Percentiles rank a stretch among this genome's conserved stretches.
Conservation (phyloP, 2,329 filamentous ascomycete genomes). For the Cercospora brassicicola region DNA sequence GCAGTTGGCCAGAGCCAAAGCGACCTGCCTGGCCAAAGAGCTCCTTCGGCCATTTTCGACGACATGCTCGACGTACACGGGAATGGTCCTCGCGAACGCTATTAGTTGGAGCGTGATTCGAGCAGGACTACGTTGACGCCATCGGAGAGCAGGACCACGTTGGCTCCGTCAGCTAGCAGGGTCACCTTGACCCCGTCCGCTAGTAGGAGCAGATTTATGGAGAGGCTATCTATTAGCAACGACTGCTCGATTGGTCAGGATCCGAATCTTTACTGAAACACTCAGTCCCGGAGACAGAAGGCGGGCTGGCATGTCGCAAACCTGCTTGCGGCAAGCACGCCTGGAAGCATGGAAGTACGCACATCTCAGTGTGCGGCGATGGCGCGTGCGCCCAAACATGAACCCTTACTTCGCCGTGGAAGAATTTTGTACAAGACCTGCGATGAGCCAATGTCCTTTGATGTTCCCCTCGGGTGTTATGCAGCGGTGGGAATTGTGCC, state of each 20-base stretch:
- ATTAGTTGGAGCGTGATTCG: slow-evolving; percentile 12
- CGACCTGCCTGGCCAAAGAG: slow-evolving; percentile 65
- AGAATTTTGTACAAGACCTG: not conserved
- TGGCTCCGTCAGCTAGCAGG: slow-evolving; percentile 11
- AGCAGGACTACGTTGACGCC: slow-evolving; percentile 8
- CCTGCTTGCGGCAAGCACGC: not conserved
- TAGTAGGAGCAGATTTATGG: slow-evolving; percentile 14
- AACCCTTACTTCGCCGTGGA: not conserved
- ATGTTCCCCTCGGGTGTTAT: not conserved
- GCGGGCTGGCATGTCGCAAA: not conserved
- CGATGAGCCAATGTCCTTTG: not conserved
- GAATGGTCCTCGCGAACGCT: slow-evolving; percentile 32
- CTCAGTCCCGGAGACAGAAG: not conserved
- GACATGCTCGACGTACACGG: slow-evolving; percentile 79
- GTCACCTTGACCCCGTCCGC: slow-evolving; percentile 7
- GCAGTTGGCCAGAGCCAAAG: slow-evolving; percentile 46
- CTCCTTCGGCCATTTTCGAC: slow-evolving; percentile 86
- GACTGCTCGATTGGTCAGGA: not conserved
- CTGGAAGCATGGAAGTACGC: not conserved
- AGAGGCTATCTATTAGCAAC: not conserved
- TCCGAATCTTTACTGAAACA: not conserved
- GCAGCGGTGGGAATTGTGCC: not conserved
- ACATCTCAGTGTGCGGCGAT: not conserved
- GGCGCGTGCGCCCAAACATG: not conserved
- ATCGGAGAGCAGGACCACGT: slow-evolving; percentile 8